Conservation (phyloP, 148 eudicot species). For the Rhododendron mucronatum region DNA sequence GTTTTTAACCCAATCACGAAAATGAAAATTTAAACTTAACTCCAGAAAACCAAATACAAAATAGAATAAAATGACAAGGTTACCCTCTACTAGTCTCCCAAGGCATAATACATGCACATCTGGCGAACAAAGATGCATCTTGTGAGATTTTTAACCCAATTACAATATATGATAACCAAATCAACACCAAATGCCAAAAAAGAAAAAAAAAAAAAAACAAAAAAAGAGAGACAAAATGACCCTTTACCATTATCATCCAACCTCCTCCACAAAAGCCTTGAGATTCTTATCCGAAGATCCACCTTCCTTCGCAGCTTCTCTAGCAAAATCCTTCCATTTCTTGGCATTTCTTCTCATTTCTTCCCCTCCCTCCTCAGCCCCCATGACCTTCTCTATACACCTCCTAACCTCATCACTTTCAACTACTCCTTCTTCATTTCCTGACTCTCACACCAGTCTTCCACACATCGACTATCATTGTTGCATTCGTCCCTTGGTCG, state of each 20-base stretch:
- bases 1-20: no score
- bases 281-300: conserved; percentile 45
- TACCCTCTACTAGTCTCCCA: no score
- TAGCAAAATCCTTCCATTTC: conserved; percentile 35
- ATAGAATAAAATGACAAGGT: no score
- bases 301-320: conserved; percentile 37
- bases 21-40: no score
- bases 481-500: conserved; percentile 49
- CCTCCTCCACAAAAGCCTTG: conserved; percentile 29
- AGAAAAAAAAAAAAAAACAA: no score
- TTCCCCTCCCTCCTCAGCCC: conserved; percentile 13
- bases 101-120: no score
- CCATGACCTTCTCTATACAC: conserved; percentile 31
- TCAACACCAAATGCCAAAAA: no score
- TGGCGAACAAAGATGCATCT: no score
- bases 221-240: no score
- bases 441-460: conserved; percentile 32
- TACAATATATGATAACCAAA: no score
- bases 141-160: no score
- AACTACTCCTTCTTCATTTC: conserved; percentile 18
- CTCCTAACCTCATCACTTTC: conserved; percentile 12
- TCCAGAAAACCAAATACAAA: no score
- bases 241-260: not conserved
- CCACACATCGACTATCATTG: conserved; percentile 39
- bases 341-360: conserved; percentile 17